Percentiles rank a stretch among this genome's conserved stretches.
These are phyloP conservation scores for Chloropicon primus DNA, from an alignment of 139 green algal genomes.

Conservation along the genomic window DNA sequence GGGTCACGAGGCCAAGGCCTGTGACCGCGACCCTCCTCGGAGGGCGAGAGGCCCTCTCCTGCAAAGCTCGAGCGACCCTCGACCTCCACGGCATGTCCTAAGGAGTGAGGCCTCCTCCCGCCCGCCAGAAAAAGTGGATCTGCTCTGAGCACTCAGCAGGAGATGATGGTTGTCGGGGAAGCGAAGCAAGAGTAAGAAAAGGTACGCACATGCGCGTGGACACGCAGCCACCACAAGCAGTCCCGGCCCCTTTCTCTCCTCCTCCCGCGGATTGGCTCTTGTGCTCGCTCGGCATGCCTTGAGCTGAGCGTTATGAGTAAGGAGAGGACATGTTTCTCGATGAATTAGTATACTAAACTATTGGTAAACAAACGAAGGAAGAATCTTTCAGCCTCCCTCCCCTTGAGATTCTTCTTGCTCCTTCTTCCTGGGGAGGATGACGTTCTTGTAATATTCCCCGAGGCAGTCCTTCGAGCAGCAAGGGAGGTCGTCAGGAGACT, in stretches of 20 bases:
- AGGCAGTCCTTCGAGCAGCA: not conserved
- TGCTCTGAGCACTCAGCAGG: not conserved
- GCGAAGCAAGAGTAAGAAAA: not conserved
- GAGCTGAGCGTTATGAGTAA: no score
- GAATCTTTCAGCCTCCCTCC: not conserved
- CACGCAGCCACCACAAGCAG: no score
- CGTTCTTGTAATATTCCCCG: not conserved
- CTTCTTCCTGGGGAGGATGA: not conserved
- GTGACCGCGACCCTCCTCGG: not conserved
- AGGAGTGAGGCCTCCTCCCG: no score
- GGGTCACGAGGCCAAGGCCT: constrained; percentile 71
- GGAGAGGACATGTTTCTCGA: no score
- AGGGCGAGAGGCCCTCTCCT: not conserved
- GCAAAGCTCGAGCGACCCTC: not conserved
- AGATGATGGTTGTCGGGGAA: not conserved
- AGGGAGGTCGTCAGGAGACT: not conserved
- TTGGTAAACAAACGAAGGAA: no score
- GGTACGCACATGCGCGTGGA: no score
- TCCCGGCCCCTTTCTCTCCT: no score
- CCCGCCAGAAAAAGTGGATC: no score
- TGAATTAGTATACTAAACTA: no score
- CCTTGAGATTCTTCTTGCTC: not conserved
- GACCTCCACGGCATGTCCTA: not conserved
- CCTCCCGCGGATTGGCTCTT: no score
- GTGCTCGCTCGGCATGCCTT: no score